phyloP scores from a whole-genome alignment of 768 basidiomycete genomes.

The Suillus fuscotomentosus region DNA sequence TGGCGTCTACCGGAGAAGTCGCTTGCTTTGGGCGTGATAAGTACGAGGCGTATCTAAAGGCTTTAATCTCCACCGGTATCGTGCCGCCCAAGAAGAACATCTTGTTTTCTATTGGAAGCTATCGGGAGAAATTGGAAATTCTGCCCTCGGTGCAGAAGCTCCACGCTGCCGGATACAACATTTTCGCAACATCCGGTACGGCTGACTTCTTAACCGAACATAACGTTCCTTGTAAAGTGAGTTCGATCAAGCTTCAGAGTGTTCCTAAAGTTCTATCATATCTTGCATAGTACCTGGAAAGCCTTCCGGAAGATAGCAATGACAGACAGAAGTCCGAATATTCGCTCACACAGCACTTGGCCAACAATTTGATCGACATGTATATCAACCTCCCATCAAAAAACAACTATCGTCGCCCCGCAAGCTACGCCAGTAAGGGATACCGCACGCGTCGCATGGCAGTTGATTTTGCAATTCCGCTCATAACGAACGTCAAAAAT shows the following conservation, averaged over 20 bases:
- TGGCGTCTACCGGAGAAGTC: conserved; percentile 99
- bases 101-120: conserved; percentile 93
- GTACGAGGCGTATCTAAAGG: conserved; percentile 98
- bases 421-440: conserved; percentile 95
- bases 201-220: conserved; percentile 98
- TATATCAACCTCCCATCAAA: conserved; percentile 99
- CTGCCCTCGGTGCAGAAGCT: conserved; percentile 94
- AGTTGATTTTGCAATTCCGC: conserved; percentile 95
- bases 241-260: conserved; percentile 9
- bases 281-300: conserved; percentile 75
- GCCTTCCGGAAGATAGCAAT: conserved; percentile 69
- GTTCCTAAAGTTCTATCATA: conserved; percentile 4
- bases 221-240: conserved; percentile 91
- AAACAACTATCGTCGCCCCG: conserved; percentile 95
- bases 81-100: conserved; percentile 96
- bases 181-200: conserved; percentile 96
- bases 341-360: conserved; percentile 93
- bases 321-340: conserved; percentile 94
- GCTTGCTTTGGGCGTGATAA: conserved; percentile 98
- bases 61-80: conserved; percentile 94
- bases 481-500: conserved; percentile 98
- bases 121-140: conserved; percentile 96
- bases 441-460: conserved; percentile 98
- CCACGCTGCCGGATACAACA: conserved; percentile 89
- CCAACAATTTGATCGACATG: conserved; percentile 97